Evolutionary conservation across 176 grass and related monocot species (phyloP), one percentile per base, ranked within the genome.

Genomic region (Chloris gayana): DNA sequence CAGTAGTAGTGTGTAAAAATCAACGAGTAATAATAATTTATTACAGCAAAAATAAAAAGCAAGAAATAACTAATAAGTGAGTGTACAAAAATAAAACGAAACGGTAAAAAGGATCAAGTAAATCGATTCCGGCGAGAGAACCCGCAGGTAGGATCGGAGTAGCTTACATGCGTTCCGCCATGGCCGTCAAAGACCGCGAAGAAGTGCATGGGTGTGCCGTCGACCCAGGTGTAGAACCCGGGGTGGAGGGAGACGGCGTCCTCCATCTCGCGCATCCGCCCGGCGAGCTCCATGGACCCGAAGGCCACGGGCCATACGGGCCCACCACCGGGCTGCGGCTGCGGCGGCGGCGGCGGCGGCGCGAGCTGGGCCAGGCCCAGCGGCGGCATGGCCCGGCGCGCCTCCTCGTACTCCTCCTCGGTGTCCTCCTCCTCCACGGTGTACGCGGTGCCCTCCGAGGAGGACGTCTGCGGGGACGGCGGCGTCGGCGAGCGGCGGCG

Each of bases 101-200:
- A 35, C 34, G 34, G 34, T 35, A n/a, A n/a, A n/a, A n/a, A n/a
- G n/a, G n/a, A n/a, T n/a, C n/a, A n/a, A n/a, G n/a, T n/a, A 35
- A 35, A 35, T 35, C 34, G 34, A 35, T 35, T 35, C 34, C 5
- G 34, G 34, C 1, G 12, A 59, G 59, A 31, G 25, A 29, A 7
- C 4, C 22, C 4, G 54, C 4, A 1, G 8, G 6, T 10, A 25
- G n/a, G 34, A 35, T 0, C n/a, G n/a, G n/a, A n/a, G n/a, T n/a
- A n/a, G 69, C 57, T 56, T 87, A 98, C 95, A 67, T 93, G 85
- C 10, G 83, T 59, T 33, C 95, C 92, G 60, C 95, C 92, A 33
- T 94, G 95, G 56, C 92, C 92, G 32, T 94, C 95, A 74, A 89
- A 98, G 70, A 98, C 95, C n/a, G 83, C 95, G 81, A 98, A 98